Base-by-base conservation (phyloP, 805 yeast genomes). In the Wickerhamiella dianesei region DNA sequence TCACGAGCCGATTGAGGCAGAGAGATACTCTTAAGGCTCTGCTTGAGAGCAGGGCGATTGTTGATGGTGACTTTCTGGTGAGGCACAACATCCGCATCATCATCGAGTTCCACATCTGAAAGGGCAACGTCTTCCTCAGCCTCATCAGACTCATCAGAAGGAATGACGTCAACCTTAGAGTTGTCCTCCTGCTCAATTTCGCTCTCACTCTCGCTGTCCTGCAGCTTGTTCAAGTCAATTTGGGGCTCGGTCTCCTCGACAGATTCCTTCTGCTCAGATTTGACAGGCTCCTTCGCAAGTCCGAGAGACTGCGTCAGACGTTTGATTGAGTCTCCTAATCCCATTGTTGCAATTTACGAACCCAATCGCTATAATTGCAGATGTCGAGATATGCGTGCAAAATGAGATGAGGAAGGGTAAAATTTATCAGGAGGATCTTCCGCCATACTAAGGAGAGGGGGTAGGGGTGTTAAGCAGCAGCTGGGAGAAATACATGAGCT, bases 71-170 rank as follows among this genome's bases (percentile, higher is more conserved):
- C 73, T 63, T 88, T 88, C 48, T 92, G 86, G 65, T 82, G 78
- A 43, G 97, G 96, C 35, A 89, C 87, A 41, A 88, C 77, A 63
- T 92, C 98, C 16, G 95, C 95, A 61, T 88, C 96, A 1, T 92
- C 84, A 59, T 87, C 96, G 40, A 85, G 67, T 59, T 89, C 96
- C 21, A 82, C 96, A 46, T 87, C 96, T 1, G 95, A 83, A 45
- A 86, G 74, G 18, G 95, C 82, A 41, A 88, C 74, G 56, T 87
- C 96, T 3, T 63, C 71, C 3, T 64, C 74, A 3, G 66, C 75
- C 2, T 65, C 74, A n/a, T 68, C 74, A 0, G 58, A 70, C 12
- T 64, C 70, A 25, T 25, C 32, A 6, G 32, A 25, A 6, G 12
- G 0, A 14, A 29, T 29, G 4, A 20, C 25, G 13, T 42, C 45